These are phyloP conservation scores for Saturnispora diversa DNA, from an alignment of 805 yeast species.

Conservation along the genomic window DNA sequence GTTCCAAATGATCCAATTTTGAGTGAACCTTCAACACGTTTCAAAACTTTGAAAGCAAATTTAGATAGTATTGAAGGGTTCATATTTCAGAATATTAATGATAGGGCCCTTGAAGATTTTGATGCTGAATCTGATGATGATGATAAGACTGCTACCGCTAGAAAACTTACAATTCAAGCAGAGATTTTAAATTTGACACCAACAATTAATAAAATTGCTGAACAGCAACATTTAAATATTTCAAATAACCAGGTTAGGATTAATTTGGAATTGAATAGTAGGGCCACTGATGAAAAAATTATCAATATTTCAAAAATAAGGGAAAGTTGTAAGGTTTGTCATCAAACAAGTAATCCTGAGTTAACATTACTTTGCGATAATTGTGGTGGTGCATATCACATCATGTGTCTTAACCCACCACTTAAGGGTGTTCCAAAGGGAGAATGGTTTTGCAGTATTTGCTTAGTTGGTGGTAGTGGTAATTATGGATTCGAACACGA, in stretches of 20 bases:
- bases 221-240: not conserved
- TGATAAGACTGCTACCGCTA: not conserved
- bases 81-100: not conserved
- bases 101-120: not conserved
- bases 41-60: not conserved
- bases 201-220: not conserved
- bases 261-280: not conserved
- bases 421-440: slow-evolving; percentile 44
- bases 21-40: not conserved
- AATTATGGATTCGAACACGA: slow-evolving; percentile 76
- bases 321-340: slow-evolving; percentile 35
- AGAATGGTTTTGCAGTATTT: slow-evolving; percentile 75
- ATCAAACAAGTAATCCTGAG: slow-evolving; percentile 36
- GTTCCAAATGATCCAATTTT: slow-evolving; percentile 1
- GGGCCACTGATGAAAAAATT: not conserved
- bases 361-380: slow-evolving; percentile 59
- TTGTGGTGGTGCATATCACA: slow-evolving; percentile 65
- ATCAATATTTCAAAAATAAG: slow-evolving; percentile 10
- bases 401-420: slow-evolving; percentile 46
- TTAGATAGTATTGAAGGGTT: not conserved
- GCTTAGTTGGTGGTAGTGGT: slow-evolving; percentile 54
- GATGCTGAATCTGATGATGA: not conserved
- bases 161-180: not conserved
- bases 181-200: not conserved
- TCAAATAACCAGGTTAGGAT: not conserved